These are phyloP conservation scores for Capsicum rhomboideum DNA, from an alignment of 257 asterid genomes.

Conservation along the genomic window DNA sequence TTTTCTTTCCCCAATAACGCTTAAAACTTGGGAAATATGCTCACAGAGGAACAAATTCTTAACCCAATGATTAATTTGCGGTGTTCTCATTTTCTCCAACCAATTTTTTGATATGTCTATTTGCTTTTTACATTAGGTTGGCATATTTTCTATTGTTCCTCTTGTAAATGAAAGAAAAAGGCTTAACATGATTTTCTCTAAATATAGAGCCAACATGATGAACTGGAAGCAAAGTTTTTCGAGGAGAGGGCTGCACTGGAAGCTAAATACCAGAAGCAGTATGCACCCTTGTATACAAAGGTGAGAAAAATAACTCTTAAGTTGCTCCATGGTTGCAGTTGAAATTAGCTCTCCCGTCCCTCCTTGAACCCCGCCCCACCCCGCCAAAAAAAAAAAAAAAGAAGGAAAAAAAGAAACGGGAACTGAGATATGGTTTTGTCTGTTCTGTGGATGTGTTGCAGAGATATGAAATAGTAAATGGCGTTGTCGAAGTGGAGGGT, in stretches of 20 bases:
- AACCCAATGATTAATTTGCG: neutral
- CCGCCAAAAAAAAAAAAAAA: no score
- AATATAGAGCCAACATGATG: slow-evolving; percentile 62
- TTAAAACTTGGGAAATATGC: neutral
- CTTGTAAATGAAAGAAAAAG: neutral
- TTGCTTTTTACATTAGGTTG: neutral
- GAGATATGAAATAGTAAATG: slow-evolving; percentile 80
- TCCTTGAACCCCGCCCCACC: neutral
- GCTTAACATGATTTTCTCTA: neutral
- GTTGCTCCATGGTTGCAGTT: neutral
- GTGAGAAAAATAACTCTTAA: slow-evolving; percentile 12
- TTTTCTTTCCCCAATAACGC: neutral
- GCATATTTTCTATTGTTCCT: neutral
- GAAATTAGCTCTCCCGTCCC: neutral
- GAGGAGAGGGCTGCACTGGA: slow-evolving; percentile 79
- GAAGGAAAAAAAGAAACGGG: neutral
- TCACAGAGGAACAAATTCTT: neutral
- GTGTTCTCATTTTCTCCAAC: neutral
- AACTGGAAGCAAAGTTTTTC: slow-evolving; percentile 57
- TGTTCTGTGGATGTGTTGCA: slow-evolving; percentile 19
- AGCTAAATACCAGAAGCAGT: slow-evolving; percentile 70
- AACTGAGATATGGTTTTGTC: neutral
- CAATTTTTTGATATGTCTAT: neutral
- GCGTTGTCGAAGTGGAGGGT: slow-evolving; percentile 68
- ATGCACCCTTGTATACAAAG: slow-evolving; percentile 57